These are phyloP conservation scores for Coemansia javaensis DNA, from an alignment of 192 early-diverging fungal genomes.

Conservation along the genomic window DNA sequence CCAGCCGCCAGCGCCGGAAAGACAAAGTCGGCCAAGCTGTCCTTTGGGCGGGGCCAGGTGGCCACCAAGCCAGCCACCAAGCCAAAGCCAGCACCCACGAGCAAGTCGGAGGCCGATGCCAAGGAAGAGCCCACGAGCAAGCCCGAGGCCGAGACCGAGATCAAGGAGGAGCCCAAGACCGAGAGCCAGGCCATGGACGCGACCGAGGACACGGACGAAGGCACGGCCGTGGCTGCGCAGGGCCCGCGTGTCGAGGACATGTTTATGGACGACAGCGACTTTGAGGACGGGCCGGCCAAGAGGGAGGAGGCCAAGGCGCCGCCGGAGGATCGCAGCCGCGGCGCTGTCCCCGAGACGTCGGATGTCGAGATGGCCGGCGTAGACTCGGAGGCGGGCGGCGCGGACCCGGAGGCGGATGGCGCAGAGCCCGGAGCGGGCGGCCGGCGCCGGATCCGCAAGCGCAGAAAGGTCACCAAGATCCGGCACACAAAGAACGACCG, in stretches of 20 bases:
- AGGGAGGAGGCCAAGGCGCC: not conserved
- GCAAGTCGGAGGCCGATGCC: not conserved
- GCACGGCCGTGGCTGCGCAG: not conserved
- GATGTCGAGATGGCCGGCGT: slow-evolving; percentile 35
- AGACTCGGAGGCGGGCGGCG: not conserved
- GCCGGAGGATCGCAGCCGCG: not conserved
- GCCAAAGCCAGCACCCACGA: not conserved
- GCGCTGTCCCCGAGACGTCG: slow-evolving; percentile 3
- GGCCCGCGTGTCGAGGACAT: slow-evolving; percentile 40
- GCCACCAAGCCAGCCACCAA: slow-evolving; percentile 5
- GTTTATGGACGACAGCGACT: slow-evolving; percentile 39
- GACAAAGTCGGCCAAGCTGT: slow-evolving; percentile 36
- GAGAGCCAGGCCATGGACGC: not conserved
- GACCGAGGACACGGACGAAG: too few relatives aligned
- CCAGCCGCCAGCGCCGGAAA: not conserved
- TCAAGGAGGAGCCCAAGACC: not conserved
- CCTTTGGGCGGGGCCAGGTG: slow-evolving; percentile 24
- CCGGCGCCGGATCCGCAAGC: slow-evolving; percentile 32
- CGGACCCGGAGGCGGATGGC: not conserved
- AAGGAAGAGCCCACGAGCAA: not conserved
- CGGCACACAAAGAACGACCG: slow-evolving; percentile 47
- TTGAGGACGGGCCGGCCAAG: not conserved
- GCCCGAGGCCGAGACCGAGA: too few relatives aligned
- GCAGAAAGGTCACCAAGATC: slow-evolving; percentile 42
- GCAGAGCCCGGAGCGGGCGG: slow-evolving; percentile 7